A percentile compares a stretch with the other conserved stretches of the same genome.
Conservation (phyloP, 176 grass and related monocot genomes). For the Microstegium vimineum region DNA sequence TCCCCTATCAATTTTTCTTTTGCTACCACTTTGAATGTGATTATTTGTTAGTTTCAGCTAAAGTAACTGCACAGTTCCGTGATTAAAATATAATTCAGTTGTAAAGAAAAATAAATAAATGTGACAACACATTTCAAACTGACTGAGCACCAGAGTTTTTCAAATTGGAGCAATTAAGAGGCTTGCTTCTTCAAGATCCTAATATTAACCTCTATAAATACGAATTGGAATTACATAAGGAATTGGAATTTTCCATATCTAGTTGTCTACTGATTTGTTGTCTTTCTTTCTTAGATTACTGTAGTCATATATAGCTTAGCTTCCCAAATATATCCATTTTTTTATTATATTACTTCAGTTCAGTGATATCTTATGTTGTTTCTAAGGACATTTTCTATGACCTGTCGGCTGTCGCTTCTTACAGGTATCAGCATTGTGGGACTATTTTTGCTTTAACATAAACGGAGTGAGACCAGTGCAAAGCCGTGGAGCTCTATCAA, state of each 20-base stretch:
- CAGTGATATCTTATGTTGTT: constrained; percentile 9
- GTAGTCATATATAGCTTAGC: not conserved
- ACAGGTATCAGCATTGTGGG: constrained; percentile 83
- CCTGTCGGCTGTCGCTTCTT: not conserved
- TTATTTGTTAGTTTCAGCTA: not conserved
- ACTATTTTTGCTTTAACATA: constrained; percentile 85
- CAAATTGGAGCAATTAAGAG: constrained; percentile 8
- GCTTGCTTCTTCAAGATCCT: not conserved
- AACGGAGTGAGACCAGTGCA: constrained; percentile 59
- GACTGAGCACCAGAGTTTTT: not conserved
- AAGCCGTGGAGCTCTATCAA: constrained; percentile 80
- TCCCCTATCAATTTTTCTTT: constrained; percentile 12
- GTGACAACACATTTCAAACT: not conserved
- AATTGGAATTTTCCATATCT: not conserved
- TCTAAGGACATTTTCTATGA: not conserved
- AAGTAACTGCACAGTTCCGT: not conserved
- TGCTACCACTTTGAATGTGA: constrained; percentile 1
- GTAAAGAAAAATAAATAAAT: constrained; percentile 17
- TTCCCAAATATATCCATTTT: not conserved
- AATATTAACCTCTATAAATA: not conserved
- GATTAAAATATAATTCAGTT: constrained; percentile 4
- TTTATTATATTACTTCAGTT: not conserved
- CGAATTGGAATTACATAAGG: not conserved
- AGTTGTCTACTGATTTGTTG: not conserved
- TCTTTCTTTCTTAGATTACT: not conserved